Percentiles rank a stretch among this genome's conserved stretches.
Evolutionary conservation across 2,329 filamentous ascomycete species (phyloP).

Genomic region (Shiraia sp.): DNA sequence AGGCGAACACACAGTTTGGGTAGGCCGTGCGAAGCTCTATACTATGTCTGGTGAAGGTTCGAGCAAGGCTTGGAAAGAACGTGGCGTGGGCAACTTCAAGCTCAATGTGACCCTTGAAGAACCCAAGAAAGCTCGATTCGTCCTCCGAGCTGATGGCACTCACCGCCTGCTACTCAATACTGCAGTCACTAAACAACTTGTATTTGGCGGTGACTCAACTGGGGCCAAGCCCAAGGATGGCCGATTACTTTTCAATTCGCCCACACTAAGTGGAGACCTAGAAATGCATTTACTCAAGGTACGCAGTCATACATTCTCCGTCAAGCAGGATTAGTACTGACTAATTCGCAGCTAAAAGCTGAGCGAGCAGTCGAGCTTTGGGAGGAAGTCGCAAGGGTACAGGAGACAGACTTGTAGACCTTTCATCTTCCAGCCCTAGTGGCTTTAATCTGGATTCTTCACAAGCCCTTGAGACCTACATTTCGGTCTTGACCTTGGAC

Average conservation of each 20-base stretch:
- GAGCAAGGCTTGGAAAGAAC: slow-evolving; percentile 80
- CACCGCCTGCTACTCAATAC: slow-evolving; percentile 87
- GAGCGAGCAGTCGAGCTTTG: slow-evolving; percentile 29
- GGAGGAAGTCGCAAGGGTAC: slow-evolving; percentile 26
- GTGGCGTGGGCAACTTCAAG: slow-evolving; percentile 81
- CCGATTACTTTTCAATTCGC: slow-evolving; percentile 66
- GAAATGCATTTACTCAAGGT: slow-evolving; percentile 63
- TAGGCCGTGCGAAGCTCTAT: slow-evolving; percentile 82
- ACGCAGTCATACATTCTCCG: slow-evolving; percentile 20
- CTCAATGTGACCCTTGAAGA: slow-evolving; percentile 61
- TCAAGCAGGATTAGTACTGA: slow-evolving; percentile 5
- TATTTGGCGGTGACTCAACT: slow-evolving; percentile 70
- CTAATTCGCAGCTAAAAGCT: slow-evolving; percentile 18
- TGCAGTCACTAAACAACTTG: slow-evolving; percentile 75
- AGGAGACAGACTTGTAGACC: slow-evolving; percentile 27
- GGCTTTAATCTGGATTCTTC: slow-evolving; percentile 2
- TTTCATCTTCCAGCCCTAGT: slow-evolving; percentile 7
- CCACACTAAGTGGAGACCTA: slow-evolving; percentile 56
- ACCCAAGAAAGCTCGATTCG: slow-evolving; percentile 66
- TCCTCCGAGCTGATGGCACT: slow-evolving; percentile 91
- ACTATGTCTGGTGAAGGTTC: slow-evolving; percentile 64
- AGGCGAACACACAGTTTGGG: slow-evolving; percentile 74
- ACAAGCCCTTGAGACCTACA: not conserved
- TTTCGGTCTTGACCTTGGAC: not conserved
- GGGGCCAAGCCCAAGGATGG: slow-evolving; percentile 71